These are phyloP conservation scores for Xerocomus brunneocitrinus DNA, from an alignment of 768 basidiomycete genomes.

Conservation along the genomic window DNA sequence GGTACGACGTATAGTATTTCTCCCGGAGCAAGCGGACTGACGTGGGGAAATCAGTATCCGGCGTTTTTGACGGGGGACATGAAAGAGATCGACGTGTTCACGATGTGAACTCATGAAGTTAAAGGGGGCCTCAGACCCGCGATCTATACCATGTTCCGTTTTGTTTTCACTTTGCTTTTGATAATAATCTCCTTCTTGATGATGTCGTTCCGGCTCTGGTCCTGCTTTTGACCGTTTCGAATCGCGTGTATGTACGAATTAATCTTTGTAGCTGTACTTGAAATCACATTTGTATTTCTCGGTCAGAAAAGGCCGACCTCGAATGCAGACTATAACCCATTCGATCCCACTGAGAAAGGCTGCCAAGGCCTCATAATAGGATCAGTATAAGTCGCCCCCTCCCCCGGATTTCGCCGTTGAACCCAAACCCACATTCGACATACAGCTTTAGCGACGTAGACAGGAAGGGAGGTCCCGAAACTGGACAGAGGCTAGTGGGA, in stretches of 20 bases:
- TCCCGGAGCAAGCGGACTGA: not conserved
- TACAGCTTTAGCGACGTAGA: too few species aligned
- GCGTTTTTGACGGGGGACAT: slow-evolving; percentile 31
- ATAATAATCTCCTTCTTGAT: not conserved
- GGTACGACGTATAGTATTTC: slow-evolving; percentile 24
- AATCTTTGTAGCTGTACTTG: not conserved
- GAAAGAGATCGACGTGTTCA: slow-evolving; percentile 33
- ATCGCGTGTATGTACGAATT: not conserved
- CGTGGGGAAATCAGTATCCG: slow-evolving; percentile 11
- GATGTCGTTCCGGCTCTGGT: not conserved
- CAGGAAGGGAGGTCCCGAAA: too few species aligned
- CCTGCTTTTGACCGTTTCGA: not conserved
- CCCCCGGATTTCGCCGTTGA: too few species aligned
- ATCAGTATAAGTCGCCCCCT: too few species aligned
- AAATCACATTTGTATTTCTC: too few species aligned
- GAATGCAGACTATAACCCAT: too few species aligned
- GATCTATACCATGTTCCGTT: not conserved
- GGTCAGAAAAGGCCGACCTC: too few species aligned
- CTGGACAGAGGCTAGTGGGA: too few species aligned
- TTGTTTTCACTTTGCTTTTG: not conserved
- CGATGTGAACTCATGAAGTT: slow-evolving; percentile 20
- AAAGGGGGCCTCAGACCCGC: not conserved
- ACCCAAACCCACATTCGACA: too few species aligned
- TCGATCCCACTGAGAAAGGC: too few species aligned
- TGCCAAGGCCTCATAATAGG: too few species aligned